These are phyloP conservation scores for Malassezia furfur DNA, from an alignment of 1,284 basidiomycete species.

Conservation along the genomic window DNA sequence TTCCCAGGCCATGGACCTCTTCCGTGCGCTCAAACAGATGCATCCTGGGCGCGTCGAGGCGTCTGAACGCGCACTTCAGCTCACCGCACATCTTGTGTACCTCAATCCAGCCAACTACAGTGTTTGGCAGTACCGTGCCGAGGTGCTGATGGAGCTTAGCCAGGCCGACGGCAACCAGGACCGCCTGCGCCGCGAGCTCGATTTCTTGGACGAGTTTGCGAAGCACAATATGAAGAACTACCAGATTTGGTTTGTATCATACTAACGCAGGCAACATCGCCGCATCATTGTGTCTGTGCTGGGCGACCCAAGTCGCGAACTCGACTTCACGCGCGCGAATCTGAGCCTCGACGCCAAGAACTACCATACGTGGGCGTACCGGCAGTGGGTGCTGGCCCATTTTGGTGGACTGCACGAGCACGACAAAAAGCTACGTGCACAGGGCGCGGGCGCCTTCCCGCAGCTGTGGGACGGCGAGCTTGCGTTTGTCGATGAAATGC, in stretches of 20 bases:
- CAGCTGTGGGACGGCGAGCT: conserved; percentile 68
- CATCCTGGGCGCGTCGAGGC: conserved; percentile 18
- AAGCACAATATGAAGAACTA: conserved; percentile 42
- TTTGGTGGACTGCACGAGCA: conserved; percentile 27
- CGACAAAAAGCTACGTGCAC: not conserved
- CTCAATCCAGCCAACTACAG: conserved; percentile 38
- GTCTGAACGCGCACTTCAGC: conserved; percentile 25
- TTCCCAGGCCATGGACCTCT: conserved; percentile 37
- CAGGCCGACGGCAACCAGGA: not conserved
- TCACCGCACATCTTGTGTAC: conserved; percentile 32
- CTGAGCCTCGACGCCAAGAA: conserved; percentile 36
- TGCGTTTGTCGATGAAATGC: conserved; percentile 65
- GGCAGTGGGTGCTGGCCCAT: conserved; percentile 39
- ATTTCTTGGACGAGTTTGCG: conserved; percentile 32
- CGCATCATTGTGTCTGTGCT: conserved; percentile 26
- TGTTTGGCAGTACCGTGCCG: conserved; percentile 38
- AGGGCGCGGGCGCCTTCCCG: conserved; percentile 19
- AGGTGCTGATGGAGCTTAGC: conserved; percentile 25
- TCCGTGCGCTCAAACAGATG: conserved; percentile 27
- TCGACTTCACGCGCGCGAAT: conserved; percentile 26
- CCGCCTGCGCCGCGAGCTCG: conserved; percentile 23
- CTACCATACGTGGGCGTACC: conserved; percentile 46
- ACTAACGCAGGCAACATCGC: conserved; percentile 31
- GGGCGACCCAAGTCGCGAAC: conserved; percentile 26
- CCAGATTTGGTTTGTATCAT: conserved; percentile 34